phyloP scores from a whole-genome alignment of 306 rosid genomes.

The Cicer yamashitae region DNA sequence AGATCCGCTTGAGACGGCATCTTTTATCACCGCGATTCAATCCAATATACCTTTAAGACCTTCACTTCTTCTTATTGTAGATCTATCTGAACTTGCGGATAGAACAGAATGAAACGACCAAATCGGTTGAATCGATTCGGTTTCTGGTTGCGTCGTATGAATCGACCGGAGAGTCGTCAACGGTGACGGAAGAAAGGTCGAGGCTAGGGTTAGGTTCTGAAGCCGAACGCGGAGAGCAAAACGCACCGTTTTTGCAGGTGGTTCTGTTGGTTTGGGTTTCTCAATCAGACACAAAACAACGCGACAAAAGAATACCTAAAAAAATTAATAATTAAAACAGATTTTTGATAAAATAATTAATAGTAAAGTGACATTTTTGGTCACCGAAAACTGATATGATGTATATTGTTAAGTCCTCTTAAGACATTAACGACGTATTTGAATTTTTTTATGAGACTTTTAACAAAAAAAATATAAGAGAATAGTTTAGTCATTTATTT shows the following conservation, averaged over 20 bases:
- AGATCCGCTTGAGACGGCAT: slow-evolving; percentile 75
- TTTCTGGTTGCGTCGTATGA: not conserved
- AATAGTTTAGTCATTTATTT: too few species aligned
- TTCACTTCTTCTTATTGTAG: not conserved
- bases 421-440: too few species aligned
- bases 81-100: slow-evolving; percentile 39
- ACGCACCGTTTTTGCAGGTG: slow-evolving; percentile 48
- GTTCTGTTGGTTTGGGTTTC: slow-evolving; percentile 39
- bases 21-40: slow-evolving; percentile 36
- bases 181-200: slow-evolving; percentile 22
- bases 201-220: slow-evolving; percentile 26
- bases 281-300: slow-evolving; percentile 40
- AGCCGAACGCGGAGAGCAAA: slow-evolving; percentile 15
- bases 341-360: too few species aligned
- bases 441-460: too few species aligned
- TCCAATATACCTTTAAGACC: slow-evolving; percentile 40
- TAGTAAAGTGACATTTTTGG: too few species aligned
- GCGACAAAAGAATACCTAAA: not conserved
- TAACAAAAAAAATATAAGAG: too few species aligned
- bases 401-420: too few species aligned
- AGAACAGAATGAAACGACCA: not conserved
- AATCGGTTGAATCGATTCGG: slow-evolving; percentile 15
- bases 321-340: too few species aligned
- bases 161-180: not conserved
- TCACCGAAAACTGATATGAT: too few species aligned